Base-by-base conservation (phyloP, 106 monocot genomes). In the Triglochin maritima region DNA sequence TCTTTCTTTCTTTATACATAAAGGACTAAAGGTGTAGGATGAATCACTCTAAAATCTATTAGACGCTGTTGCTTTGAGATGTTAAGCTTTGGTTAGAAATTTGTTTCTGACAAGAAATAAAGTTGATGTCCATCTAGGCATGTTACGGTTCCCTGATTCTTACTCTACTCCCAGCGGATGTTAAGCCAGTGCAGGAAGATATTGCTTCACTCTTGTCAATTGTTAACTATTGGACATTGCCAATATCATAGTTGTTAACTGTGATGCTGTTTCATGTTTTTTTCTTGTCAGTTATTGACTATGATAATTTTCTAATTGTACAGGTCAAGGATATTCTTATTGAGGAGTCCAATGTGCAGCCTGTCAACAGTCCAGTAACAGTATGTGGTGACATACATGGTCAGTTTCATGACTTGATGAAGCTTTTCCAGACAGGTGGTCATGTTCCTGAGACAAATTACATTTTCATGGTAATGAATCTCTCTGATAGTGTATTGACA, bases 321-420 rank as follows among this genome's bases (percentile, higher is more conserved):
- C 77, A 82, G 82, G 82, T 83, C 16, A 83, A 83, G 53, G 82
- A 83, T 17, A 87, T 87, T 60, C 81, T 87, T 17, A 81, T 87
- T 45, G 87, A 87, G 68, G 87, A 87, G 60, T 87, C 87, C 58
- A 87, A 87, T 69, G 87, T 87, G 45, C 87, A 87, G 57, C 87
- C 87, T 29, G 87, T 87, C 59, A 81, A 87, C 69, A 87, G 87
- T 65, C 87, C 87, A 46, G 83, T 87, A 2, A 87, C 87, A 64
- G 87, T 87, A 62, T 87, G 87, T 72, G 87, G 87, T 66, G 87
- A 87, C 49, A 87, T 83, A 6, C 83, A 87, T 77, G 87, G 87
- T 50, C 87, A 87, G 42, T 87, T 87, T 74, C 87, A 84, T 79
- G 87, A 87, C 69, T 66, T 87, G 60, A 87, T 87, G 84, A 87